Base-by-base conservation (phyloP, 768 basidiomycete species). In the Glaciozyma martinii region DNA sequence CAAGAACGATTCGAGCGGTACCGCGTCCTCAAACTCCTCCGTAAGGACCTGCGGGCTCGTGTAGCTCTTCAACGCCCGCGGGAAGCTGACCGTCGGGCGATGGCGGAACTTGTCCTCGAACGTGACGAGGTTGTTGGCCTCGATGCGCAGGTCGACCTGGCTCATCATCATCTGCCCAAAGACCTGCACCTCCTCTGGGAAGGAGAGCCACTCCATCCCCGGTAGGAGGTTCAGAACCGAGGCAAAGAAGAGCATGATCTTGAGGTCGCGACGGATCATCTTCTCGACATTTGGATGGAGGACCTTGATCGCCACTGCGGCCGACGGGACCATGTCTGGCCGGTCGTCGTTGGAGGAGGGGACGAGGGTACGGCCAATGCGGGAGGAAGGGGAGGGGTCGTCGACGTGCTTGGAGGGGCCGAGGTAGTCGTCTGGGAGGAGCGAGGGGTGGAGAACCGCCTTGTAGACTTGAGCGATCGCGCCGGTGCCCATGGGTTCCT, bases 391-490 rank as follows among this genome's bases (percentile, higher is more conserved):
- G 8, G 63, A 55, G 25, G 63, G 71, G 44, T 61, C 70, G 21
- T 65, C 62, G 27, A 54, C 62, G 55, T 85, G 84, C 63, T 86
- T 86, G 2, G 90, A 88, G 10, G 5, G 83, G 44, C 32, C 82
- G 64, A 89, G 82, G 76, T 91, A 91, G 37, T 87, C 85, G 7
- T 86, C 86, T 3, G 93, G 88, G 60, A 97, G 82, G 62, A 97
- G 80, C 74, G 92, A 85, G 57, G 84, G 82, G 71, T 86, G 88
- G 62, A 97, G 83, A 18, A 81, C 88, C 43, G 90, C 94, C 71
- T 85, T 84, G 76, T 98, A 94, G 12, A 98, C 93, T 78, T 99
- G 95, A 25, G 94, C 95, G 67, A 99, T 95, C n/a, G 95, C 93
- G 30, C 95, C 95, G 15, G 88, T 89, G n/a, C 95, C 95, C 59